Evolutionary conservation across 306 rosid species (phyloP).

Genomic region (Morella rubra): DNA sequence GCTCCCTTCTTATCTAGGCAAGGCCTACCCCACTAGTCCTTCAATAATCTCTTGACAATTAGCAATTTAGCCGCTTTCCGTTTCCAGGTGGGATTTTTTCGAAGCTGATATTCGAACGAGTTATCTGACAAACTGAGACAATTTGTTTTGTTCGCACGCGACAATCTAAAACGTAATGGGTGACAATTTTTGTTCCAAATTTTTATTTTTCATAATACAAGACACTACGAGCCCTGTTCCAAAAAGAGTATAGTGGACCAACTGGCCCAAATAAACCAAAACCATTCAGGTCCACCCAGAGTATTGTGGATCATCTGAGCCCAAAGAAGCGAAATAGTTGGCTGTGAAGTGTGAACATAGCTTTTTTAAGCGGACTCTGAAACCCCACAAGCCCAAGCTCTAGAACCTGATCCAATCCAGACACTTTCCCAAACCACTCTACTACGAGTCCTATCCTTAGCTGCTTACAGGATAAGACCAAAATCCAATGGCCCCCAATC

Average conservation of each 20-base stretch:
- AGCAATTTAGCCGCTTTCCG: background rate
- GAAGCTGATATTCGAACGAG: background rate
- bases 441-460: background rate
- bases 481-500: slow-evolving; percentile 2
- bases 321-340: too few relatives aligned
- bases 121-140: too few relatives aligned
- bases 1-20: background rate
- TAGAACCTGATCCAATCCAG: background rate
- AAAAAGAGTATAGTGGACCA: too few relatives aligned
- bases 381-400: background rate
- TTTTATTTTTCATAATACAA: too few relatives aligned
- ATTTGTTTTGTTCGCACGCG: too few relatives aligned
- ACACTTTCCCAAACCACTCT: background rate
- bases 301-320: too few relatives aligned
- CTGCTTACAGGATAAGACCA: background rate
- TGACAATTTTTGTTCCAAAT: too few relatives aligned
- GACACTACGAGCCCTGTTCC: too few relatives aligned
- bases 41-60: background rate
- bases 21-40: too few relatives aligned
- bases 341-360: background rate
- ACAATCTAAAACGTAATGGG: background rate
- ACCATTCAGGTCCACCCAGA: too few relatives aligned
- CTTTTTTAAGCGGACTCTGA: background rate
- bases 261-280: too few relatives aligned
- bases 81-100: background rate